Evolutionary conservation across 139 green algal genomes (phyloP).

Genomic region (Mychonastes homosphaera): DNA sequence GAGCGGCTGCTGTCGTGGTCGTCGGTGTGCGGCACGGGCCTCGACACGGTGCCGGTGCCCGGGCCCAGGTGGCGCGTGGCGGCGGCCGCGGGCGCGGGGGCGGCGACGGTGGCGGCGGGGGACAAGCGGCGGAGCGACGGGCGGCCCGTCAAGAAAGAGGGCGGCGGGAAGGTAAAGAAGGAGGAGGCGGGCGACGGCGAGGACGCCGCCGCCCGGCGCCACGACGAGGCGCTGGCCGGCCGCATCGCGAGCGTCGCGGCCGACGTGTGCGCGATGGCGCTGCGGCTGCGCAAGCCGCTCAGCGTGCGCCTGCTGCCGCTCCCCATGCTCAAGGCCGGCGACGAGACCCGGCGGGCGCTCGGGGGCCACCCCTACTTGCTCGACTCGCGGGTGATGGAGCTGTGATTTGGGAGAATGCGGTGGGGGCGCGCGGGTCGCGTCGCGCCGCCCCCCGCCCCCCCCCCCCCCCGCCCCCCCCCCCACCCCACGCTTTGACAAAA

Average conservation of each 20-base stretch:
- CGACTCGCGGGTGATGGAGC: conserved; percentile 23
- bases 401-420: conserved; percentile 8
- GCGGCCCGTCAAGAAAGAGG: not conserved
- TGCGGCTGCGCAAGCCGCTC: conserved; percentile 38
- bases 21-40: conserved; percentile 38
- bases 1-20: conserved; percentile 29
- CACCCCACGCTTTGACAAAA: too few species aligned
- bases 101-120: not conserved
- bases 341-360: too few species aligned
- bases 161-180: not conserved
- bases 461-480: too few species aligned
- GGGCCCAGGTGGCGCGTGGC: conserved; percentile 16
- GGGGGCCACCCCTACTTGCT: conserved; percentile 38
- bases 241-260: too few species aligned
- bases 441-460: too few species aligned
- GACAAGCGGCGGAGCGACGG: not conserved
- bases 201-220: too few species aligned
- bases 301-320: conserved; percentile 35
- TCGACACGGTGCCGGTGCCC: conserved; percentile 43
- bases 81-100: conserved; percentile 1
- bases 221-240: too few species aligned
- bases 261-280: too few species aligned
- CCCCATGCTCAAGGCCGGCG: conserved; percentile 15
- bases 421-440: not conserved
- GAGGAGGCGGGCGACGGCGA: not conserved